Evolutionary conservation across 148 eudicot genomes (phyloP), one percentile per base, ranked within the genome.

Genomic region (Persicaria maculosa): DNA sequence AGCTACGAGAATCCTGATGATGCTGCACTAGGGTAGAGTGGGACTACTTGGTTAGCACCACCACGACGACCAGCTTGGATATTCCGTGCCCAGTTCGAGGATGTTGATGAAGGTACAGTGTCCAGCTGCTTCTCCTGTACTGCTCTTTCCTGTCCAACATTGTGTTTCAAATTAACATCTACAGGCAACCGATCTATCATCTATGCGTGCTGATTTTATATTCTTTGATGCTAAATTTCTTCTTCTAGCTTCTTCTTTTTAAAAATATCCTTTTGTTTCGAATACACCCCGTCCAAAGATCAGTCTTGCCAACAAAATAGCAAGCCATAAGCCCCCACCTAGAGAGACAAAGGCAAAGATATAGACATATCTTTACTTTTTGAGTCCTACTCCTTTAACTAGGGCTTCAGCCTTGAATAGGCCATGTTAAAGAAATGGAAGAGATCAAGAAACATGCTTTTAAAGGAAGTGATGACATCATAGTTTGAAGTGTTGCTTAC

Each of bases 41-140:
- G 67, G 67, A 59, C 67, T 22, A 59, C 36, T 81, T 77, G 67
- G 67, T 59, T 59, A 59, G 67, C 81, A 74, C 75, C 78, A 31
- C 82, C 67, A 71, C 50, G 78, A 50, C 65, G 43, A 25, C 67
- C 15, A 9, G 40, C 67, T 59, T 59, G 67, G 1, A 25, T 9
- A 59, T 59, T 59, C 67, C 67, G 25, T 59, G 67, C 67, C 67
- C 67, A 59, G 67, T 59, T 59, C 4, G 67, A 59, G 67, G 25
- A 59, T 14, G 67, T 40, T 22, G 67, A 8, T 59, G 67, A 57
- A 7, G 67, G 67, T 22, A 59, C 67, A 20, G 36, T 25, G 67
- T 59, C 43, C 5, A 59, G 67, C 67, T 59, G 67, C 43, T 59
- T 22, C 67, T 59, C 67, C 11, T 59, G 67, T 22, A 40, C 25